Base-by-base conservation (phyloP, 805 yeast species). In the Soucietia sequanensis region DNA sequence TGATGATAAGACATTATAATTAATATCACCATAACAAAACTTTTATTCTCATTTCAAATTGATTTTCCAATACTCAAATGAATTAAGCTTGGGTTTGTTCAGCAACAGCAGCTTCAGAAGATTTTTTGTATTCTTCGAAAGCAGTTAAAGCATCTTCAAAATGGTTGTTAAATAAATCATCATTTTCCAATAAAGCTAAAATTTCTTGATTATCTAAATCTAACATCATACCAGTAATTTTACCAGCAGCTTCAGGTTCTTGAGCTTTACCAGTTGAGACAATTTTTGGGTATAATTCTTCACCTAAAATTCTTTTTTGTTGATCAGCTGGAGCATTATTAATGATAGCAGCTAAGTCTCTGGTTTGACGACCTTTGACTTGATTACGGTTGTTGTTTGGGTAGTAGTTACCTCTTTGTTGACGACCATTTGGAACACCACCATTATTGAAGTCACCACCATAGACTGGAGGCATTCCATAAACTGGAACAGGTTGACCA, bases 191-290 rank as follows among this genome's bases (percentile, higher is more conserved):
- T 64, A 91, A 76, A 43, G 84, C 84, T 58, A 90, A 70, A 54
- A 93, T 85, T 72, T 91, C 96, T 57, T 80, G 80, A 69, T 85
- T 86, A 60, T 89, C 95, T 80, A 91, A 81, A 62, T 90, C 96
- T 60, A 93, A 79, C 75, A 93, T 80, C 98, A 93, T 93, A 75
- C 98, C 97, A 49, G 99, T 93, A 64, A 93, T 87, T 76, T 90
- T 91, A 72, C 96, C 96, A 50, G 97, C 97, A 58, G 95, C 88
- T 70, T 89, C 96, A 40, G 84, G 84, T 60, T 89, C 95, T 54
- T 81, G 80, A 55, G 90, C 87, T 71, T 84, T 84, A 58, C 87
- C 89, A 45, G 86, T 80, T 49, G 89, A 80, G 48, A 83, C 81
- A 58, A 93, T 84, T 78, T 81, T 86, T 60, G 95, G 89, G 78